phyloP scores from a whole-genome alignment of 1,284 basidiomycete species.

The Xerocomus cyaneibrunnescens region DNA sequence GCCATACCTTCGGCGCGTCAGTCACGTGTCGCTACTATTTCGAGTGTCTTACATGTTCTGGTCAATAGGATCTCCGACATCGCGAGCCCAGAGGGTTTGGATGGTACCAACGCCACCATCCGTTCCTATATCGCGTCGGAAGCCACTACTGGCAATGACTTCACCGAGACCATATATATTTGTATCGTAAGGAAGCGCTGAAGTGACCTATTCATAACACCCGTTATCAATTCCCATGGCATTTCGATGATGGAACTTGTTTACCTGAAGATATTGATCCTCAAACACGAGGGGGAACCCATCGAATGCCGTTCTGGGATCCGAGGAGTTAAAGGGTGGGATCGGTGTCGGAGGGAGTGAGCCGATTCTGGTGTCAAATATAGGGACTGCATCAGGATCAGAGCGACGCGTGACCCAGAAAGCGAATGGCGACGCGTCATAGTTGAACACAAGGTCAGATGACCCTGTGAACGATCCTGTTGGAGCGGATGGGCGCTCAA shows the following conservation, averaged over 20 bases:
- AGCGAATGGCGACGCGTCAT: slow-evolving; percentile 62
- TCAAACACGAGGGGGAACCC: slow-evolving; percentile 74
- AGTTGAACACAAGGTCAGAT: slow-evolving; percentile 69
- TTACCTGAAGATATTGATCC: slow-evolving; percentile 62
- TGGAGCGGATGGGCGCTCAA: slow-evolving; percentile 46
- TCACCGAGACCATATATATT: slow-evolving; percentile 83
- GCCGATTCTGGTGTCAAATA: slow-evolving; percentile 71
- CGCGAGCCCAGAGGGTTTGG: slow-evolving; percentile 72
- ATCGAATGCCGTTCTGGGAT: slow-evolving; percentile 52
- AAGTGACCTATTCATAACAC: slow-evolving; percentile 49
- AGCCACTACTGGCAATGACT: slow-evolving; percentile 64
- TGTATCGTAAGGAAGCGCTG: slow-evolving; percentile 58
- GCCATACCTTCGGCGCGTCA: slow-evolving; percentile 48
- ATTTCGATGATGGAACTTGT: not conserved
- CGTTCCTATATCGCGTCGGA: slow-evolving; percentile 58
- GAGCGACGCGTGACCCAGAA: slow-evolving; percentile 77
- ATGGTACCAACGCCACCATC: slow-evolving; percentile 55
- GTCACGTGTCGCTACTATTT: not conserved
- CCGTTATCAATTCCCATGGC: not conserved
- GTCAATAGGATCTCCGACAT: slow-evolving; percentile 57
- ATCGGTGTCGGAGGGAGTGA: slow-evolving; percentile 59
- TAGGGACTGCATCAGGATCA: slow-evolving; percentile 51
- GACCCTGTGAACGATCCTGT: slow-evolving; percentile 37
- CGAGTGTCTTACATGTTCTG: slow-evolving; percentile 52
- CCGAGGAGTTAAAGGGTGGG: slow-evolving; percentile 44